A percentile compares a stretch with the other conserved stretches of the same genome.
These are phyloP conservation scores for Cadophora luteo-olivacea DNA, from an alignment of 2,329 filamentous ascomycete species.

Conservation along the genomic window DNA sequence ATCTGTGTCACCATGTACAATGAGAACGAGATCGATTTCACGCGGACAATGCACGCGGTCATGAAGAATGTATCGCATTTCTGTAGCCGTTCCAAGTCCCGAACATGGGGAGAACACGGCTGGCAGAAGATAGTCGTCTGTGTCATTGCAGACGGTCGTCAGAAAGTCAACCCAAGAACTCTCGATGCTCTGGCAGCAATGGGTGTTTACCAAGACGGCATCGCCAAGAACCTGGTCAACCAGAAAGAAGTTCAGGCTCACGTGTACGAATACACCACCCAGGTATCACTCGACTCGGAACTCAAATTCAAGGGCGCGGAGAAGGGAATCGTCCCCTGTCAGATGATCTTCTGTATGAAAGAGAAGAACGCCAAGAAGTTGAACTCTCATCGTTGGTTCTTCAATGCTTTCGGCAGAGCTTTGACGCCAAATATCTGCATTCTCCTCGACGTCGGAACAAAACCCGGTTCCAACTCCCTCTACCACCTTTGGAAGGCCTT, in stretches of 20 bases:
- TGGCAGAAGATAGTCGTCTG: conserved; percentile 99
- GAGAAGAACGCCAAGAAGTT: conserved; percentile 98
- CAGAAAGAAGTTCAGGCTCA: conserved; percentile 93
- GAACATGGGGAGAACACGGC: conserved; percentile 95
- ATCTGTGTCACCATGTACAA: conserved; percentile 99
- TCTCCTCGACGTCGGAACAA: conserved; percentile 93
- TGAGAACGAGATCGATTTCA: conserved; percentile 96
- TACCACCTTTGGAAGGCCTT: conserved; percentile 99
- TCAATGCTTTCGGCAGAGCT: conserved; percentile 94
- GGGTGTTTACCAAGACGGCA: conserved; percentile 97
- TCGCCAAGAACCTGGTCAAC: conserved; percentile 98
- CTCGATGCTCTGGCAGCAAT: conserved; percentile 94
- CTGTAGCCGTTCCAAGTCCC: conserved; percentile 87
- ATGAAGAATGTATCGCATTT: conserved; percentile 99
- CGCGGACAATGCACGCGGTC: conserved; percentile 96
- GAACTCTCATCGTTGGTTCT: conserved; percentile 99
- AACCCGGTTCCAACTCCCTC: conserved; percentile 86
- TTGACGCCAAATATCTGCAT: conserved; percentile 97
- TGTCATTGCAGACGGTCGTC: conserved; percentile 91
- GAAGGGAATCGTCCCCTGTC: conserved; percentile 97
- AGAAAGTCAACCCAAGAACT: conserved; percentile 91
- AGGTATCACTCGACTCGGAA: conserved; percentile 93
- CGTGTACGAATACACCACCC: conserved; percentile 98
- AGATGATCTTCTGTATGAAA: conserved; percentile 98
- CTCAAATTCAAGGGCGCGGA: conserved; percentile 99